Evolutionary conservation across 257 asterid genomes (phyloP).

Genomic region (Echites panduratus): DNA sequence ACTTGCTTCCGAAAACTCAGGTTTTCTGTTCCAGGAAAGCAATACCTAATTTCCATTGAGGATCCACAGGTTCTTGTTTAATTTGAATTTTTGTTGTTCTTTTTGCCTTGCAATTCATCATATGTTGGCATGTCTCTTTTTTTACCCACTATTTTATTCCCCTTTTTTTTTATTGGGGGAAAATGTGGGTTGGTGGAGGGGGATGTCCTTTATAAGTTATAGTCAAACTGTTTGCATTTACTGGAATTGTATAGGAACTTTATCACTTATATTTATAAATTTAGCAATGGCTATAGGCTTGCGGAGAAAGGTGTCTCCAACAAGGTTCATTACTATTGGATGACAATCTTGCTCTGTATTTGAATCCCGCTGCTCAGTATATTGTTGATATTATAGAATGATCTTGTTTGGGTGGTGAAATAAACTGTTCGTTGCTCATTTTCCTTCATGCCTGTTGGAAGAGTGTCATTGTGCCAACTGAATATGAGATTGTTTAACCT

Average conservation of each 20-base stretch:
- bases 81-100: not conserved
- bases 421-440: not conserved
- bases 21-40: constrained; percentile 54
- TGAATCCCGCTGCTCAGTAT: not conserved
- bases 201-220: not conserved
- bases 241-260: no score
- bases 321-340: not conserved
- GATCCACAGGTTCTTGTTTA: constrained; percentile 78
- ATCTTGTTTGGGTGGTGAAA: not conserved
- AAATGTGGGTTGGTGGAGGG: not conserved
- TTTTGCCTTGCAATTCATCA: not conserved
- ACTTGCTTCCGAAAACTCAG: constrained; percentile 32
- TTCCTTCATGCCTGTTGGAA: not conserved
- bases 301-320: not conserved
- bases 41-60: constrained; percentile 65
- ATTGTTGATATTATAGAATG: constrained; percentile 2
- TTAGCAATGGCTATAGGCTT: not conserved
- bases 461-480: not conserved
- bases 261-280: not conserved
- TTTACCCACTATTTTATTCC: no score
- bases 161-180: not conserved
- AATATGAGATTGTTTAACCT: not conserved
- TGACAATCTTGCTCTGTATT: not conserved
- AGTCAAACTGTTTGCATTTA: not conserved
- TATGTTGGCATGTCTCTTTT: not conserved